Conservation (phyloP, 352 stramenopile species). For the Phytophthora meadii region DNA sequence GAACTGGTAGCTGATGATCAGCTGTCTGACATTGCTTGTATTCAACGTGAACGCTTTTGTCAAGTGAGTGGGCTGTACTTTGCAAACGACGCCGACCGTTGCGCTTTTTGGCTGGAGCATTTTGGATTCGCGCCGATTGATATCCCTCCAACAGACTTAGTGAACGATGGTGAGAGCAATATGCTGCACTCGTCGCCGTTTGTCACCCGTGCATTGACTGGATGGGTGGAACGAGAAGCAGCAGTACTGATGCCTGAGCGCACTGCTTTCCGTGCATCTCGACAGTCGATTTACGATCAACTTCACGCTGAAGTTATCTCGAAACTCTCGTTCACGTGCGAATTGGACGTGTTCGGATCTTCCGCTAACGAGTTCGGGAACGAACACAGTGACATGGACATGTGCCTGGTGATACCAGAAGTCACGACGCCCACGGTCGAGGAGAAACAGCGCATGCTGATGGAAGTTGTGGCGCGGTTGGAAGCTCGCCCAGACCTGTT, state of each 20-base stretch:
- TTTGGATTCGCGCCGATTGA: constrained; percentile 67
- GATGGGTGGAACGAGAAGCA: constrained; percentile 60
- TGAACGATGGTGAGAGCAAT: constrained; percentile 27
- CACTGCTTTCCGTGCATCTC: constrained; percentile 59
- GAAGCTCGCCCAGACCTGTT: constrained; percentile 75
- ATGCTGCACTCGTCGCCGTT: constrained; percentile 50
- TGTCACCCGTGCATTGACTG: constrained; percentile 48
- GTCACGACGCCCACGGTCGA: constrained; percentile 36
- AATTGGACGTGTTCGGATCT: constrained; percentile 95
- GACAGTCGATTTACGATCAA: constrained; percentile 76
- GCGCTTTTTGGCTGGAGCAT: constrained; percentile 67
- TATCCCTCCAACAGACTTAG: constrained; percentile 10
- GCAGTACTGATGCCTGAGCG: constrained; percentile 68
- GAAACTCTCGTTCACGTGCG: constrained; percentile 58
- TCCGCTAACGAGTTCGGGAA: constrained; percentile 97
- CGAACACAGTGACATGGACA: constrained; percentile 92
- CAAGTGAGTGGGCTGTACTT: constrained; percentile 84
- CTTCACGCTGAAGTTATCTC: constrained; percentile 66
- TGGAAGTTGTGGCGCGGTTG: constrained; percentile 62
- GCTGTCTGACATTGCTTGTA: constrained; percentile 59
- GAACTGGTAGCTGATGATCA: constrained; percentile 67
- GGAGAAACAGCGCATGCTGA: constrained; percentile 77
- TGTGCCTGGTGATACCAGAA: constrained; percentile 86
- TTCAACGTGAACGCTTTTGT: constrained; percentile 76
- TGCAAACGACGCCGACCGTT: constrained; percentile 43